Percentiles rank a stretch among this genome's conserved stretches.
These are phyloP conservation scores for Boletus albobrunnescens DNA, from an alignment of 1,284 basidiomycete species.

Conservation along the genomic window DNA sequence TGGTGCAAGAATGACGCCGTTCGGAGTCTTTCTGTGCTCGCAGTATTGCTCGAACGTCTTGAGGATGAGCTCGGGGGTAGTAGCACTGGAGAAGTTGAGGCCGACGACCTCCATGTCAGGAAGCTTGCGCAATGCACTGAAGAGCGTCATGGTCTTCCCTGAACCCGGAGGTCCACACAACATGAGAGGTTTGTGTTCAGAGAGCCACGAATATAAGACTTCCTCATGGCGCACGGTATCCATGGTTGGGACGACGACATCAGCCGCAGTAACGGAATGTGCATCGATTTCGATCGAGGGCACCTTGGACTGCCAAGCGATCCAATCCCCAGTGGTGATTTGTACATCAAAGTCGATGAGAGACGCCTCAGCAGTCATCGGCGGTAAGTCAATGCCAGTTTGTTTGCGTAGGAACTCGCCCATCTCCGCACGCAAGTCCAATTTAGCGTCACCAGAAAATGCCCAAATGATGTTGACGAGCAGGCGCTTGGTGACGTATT, in stretches of 20 bases:
- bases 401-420: slow-evolving; percentile 84
- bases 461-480: slow-evolving; percentile 96
- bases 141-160: slow-evolving; percentile 99
- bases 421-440: slow-evolving; percentile 86
- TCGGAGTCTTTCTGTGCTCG: slow-evolving; percentile 97
- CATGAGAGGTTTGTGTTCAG: slow-evolving; percentile 98
- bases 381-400: slow-evolving; percentile 88
- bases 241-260: slow-evolving; percentile 97
- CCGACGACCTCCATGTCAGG: slow-evolving; percentile 99
- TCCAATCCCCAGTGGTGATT: slow-evolving; percentile 83
- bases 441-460: slow-evolving; percentile 92
- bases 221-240: slow-evolving; percentile 99
- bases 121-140: slow-evolving; percentile 94
- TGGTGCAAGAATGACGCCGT: slow-evolving; percentile 91
- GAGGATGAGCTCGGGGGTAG: slow-evolving; percentile 94
- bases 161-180: slow-evolving; percentile 98
- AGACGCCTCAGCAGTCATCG: slow-evolving; percentile 69
- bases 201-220: slow-evolving; percentile 97
- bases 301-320: slow-evolving; percentile 87
- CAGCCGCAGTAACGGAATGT: slow-evolving; percentile 90
- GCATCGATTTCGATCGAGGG: slow-evolving; percentile 97
- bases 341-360: slow-evolving; percentile 97
- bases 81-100: slow-evolving; percentile 98
- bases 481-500: slow-evolving; percentile 89
- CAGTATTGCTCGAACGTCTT: slow-evolving; percentile 99